Evolutionary conservation across 768 basidiomycete genomes (phyloP), one percentile per base, ranked within the genome.

Genomic region (Suillus weaverae): DNA sequence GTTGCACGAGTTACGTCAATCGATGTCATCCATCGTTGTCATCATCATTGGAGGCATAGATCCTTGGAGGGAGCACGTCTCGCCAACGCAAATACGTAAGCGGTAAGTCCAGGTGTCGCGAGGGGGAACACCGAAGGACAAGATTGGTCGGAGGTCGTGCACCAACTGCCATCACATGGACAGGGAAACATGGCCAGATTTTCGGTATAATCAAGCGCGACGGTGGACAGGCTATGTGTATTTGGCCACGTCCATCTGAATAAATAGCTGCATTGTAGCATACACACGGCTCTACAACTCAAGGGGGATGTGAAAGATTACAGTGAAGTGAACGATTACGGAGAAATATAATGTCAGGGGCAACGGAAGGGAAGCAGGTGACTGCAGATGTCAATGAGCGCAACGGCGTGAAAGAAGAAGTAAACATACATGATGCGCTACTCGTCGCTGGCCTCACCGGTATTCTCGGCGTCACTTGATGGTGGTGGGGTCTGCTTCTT

Each of bases 381-480:
- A 16, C 32, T 46, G 20, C 30, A 14, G 53, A 11, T 2, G n/a
- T 72, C 20, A 70, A 64, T 22, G n/a, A 26, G 16, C 0, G 5
- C 13, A 54, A 4, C 7, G 43, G 7, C 18, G 32, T 14, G 36
- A 16, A 67, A 50, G 26, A 41, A 44, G 10, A 53, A 32, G 10
- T 33, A 1, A 32, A 53, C n/a, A 46, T 53, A 57, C 53, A 32
- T 18, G 32, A 60, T 30, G 16, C 16, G 69, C 68, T 66, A 75
- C 44, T 65, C 65, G 13, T 65, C 65, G 20, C 68, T 76, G 48
- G 67, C 69, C 14, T 76, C 71, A 3, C 43, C 74, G 0, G 73
- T 72, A 8, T 44, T 64, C 39, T 74, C 73, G 1, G 16, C 72
- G 4, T 74, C 69, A 18, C 65, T 74, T 51, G 67, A 70, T 63